A percentile compares a stretch with the other conserved stretches of the same genome.
Evolutionary conservation across 805 yeast species (phyloP).

Genomic region (Sugiyamaella boreocaroliniensis): DNA sequence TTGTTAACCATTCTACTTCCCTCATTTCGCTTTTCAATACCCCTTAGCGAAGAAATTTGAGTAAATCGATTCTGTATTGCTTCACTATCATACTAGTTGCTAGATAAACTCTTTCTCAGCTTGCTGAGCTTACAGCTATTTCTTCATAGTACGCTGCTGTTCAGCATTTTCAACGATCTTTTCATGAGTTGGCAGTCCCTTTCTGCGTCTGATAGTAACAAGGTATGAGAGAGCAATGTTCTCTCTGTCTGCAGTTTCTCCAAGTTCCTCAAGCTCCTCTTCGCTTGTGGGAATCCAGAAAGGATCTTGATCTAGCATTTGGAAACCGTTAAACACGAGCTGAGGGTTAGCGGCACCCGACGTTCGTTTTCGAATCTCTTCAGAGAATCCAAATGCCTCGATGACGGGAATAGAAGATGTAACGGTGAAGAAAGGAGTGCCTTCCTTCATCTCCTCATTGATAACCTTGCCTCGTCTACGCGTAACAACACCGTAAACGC

Average conservation of each 20-base stretch:
- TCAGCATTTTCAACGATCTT: constrained; percentile 89
- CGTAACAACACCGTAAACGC: constrained; percentile 91
- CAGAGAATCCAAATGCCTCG: constrained; percentile 95
- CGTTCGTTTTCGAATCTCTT: constrained; percentile 85
- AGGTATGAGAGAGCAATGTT: constrained; percentile 84
- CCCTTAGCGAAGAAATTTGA: not conserved
- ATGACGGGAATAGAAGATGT: constrained; percentile 84
- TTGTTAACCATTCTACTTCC: no score
- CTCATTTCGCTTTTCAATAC: no score
- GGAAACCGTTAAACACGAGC: constrained; percentile 82
- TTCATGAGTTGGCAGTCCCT: constrained; percentile 85
- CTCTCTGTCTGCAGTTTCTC: constrained; percentile 87
- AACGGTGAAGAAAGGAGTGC: constrained; percentile 91
- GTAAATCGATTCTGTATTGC: not conserved
- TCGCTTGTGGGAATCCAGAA: constrained; percentile 99
- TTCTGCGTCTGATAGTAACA: constrained; percentile 72
- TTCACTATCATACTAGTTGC: not conserved
- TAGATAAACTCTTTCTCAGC: not conserved
- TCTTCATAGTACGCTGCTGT: constrained; percentile 72
- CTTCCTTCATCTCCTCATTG: constrained; percentile 95
- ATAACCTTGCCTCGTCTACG: constrained; percentile 77
- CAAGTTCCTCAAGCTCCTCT: constrained; percentile 88
- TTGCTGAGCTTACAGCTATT: not conserved
- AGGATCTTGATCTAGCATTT: constrained; percentile 84
- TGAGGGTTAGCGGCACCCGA: constrained; percentile 98